Percentiles rank a stretch among this genome's conserved stretches.
Evolutionary conservation across 2,329 filamentous ascomycete species (phyloP).

Genomic region (Hymenoscyphus scutula): DNA sequence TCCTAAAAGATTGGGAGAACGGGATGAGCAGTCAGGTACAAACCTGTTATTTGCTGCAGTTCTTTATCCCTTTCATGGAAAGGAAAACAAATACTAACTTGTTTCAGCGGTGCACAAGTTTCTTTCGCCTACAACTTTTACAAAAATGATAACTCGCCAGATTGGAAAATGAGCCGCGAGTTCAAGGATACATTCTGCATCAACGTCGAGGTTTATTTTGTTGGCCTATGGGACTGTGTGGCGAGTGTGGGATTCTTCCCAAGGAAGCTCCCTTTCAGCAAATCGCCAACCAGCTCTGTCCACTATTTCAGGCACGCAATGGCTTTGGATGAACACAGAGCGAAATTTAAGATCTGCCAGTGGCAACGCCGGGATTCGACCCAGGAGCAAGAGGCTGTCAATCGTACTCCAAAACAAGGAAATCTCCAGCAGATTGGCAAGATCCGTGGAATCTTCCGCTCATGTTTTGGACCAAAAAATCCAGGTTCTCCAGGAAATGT

Average conservation of each 20-base stretch:
- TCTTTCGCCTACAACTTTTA: slow-evolving; percentile 46
- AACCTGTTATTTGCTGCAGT: no score
- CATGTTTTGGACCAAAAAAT: slow-evolving; percentile 14
- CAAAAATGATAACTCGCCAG: slow-evolving; percentile 40
- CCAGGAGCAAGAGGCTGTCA: background rate
- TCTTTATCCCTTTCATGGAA: background rate
- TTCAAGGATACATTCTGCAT: slow-evolving; percentile 47
- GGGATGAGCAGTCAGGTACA: no score
- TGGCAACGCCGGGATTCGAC: slow-evolving; percentile 36
- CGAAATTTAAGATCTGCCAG: slow-evolving; percentile 45
- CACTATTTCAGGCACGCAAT: slow-evolving; percentile 44
- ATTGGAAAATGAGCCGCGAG: slow-evolving; percentile 42
- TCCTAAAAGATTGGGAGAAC: no score
- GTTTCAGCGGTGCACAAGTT: slow-evolving; percentile 41
- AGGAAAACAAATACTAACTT: background rate
- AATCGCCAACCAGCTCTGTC: slow-evolving; percentile 38
- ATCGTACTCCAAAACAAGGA: background rate
- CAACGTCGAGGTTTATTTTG: slow-evolving; percentile 42
- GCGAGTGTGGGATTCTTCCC: slow-evolving; percentile 43
- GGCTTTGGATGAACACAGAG: slow-evolving; percentile 43
- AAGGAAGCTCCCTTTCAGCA: slow-evolving; percentile 40
- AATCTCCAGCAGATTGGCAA: background rate
- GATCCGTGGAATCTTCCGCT: slow-evolving; percentile 10
- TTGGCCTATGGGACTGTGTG: slow-evolving; percentile 44
- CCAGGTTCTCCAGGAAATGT: background rate